Evolutionary conservation across 805 yeast species (phyloP).

Genomic region (Metschnikowia koreensis): DNA sequence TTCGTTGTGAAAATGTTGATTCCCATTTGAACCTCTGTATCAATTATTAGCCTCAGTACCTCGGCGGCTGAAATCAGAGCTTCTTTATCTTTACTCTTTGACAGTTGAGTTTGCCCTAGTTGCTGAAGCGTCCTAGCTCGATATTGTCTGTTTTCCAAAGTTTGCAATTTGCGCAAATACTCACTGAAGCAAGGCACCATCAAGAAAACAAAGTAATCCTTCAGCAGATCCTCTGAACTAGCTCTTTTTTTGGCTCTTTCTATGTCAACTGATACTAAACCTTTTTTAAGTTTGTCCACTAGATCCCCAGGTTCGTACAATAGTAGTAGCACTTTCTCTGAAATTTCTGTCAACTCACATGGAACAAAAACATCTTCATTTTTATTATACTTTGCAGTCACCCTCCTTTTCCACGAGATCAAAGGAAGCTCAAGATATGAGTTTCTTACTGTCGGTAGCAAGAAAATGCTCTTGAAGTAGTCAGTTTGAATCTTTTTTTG

Average conservation of each 20-base stretch:
- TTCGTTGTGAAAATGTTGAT: conserved; percentile 51
- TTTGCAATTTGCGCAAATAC: conserved; percentile 42
- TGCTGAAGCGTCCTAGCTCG: conserved; percentile 22
- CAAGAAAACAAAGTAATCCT: conserved; percentile 36
- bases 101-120: conserved; percentile 8
- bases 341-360: conserved; percentile 33
- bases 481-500: conserved; percentile 27
- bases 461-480: conserved; percentile 17
- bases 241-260: conserved; percentile 9
- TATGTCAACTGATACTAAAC: conserved; percentile 10
- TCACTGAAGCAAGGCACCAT: conserved; percentile 51
- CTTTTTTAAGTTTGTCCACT: conserved; percentile 21
- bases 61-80: conserved; percentile 26
- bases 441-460: conserved; percentile 23
- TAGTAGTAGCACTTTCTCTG: conserved; percentile 46
- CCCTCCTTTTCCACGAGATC: conserved; percentile 51
- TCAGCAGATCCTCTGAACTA: conserved; percentile 18
- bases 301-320: conserved; percentile 49
- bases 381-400: conserved; percentile 48
- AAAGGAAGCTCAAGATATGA: conserved; percentile 36
- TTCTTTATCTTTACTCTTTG: not conserved
- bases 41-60: conserved; percentile 40
- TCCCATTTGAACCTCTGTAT: conserved; percentile 46
- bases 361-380: conserved; percentile 56
- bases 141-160: conserved; percentile 46